Conservation (phyloP, 148 eudicot genomes). For the Rhododendron mucronatum region DNA sequence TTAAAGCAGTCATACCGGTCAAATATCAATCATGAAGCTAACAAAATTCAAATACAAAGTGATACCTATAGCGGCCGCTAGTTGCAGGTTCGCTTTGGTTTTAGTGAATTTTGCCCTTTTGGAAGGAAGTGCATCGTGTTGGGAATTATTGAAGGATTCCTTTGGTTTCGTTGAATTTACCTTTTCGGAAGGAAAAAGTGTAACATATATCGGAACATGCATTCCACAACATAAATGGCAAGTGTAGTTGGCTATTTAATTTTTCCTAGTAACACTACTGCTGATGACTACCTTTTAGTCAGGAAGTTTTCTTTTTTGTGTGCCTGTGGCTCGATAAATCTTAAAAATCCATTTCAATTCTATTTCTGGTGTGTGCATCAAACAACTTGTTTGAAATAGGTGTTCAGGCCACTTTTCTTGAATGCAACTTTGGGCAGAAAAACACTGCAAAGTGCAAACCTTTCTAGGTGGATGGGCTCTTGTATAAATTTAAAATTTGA, state of each 20-base stretch:
- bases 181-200: background rate
- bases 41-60: background rate
- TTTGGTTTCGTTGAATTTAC: background rate
- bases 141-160: background rate
- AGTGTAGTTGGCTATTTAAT: background rate
- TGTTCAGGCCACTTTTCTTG: background rate
- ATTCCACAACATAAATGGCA: background rate
- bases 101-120: background rate
- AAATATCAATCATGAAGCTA: background rate
- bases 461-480: background rate
- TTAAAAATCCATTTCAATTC: background rate
- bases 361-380: background rate
- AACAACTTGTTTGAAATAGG: background rate
- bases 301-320: background rate
- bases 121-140: background rate
- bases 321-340: background rate
- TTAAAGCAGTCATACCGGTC: background rate
- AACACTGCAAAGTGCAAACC: slow-evolving; percentile 1
- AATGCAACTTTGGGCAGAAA: background rate
- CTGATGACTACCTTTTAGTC: background rate
- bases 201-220: background rate
- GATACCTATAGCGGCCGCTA: background rate
- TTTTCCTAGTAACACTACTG: background rate
- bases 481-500: background rate
- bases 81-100: background rate